Evolutionary conservation across 192 early-diverging fungal genomes (phyloP).

Genomic region (Backusella sp.): DNA sequence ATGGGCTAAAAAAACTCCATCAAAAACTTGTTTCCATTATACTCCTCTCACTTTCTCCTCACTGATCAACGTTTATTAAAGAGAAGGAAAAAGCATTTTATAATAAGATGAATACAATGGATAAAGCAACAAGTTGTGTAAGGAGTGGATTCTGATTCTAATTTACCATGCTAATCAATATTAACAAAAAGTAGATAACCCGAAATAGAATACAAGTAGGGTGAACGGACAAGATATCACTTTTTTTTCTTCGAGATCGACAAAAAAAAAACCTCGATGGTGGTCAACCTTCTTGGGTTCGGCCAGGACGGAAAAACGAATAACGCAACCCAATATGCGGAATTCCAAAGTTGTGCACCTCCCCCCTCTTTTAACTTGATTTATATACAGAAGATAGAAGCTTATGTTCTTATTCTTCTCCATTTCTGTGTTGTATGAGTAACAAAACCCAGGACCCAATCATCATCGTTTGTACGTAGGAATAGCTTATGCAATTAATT

Average conservation of each 20-base stretch:
- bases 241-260: background rate
- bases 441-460: background rate
- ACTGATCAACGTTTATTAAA: background rate
- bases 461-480: background rate
- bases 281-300: no score
- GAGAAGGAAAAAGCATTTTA: background rate
- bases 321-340: background rate
- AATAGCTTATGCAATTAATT: background rate
- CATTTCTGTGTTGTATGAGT: background rate
- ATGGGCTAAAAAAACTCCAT: background rate
- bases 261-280: background rate
- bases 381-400: background rate
- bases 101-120: no score
- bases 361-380: background rate
- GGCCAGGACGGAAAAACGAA: background rate
- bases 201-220: background rate
- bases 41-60: background rate
- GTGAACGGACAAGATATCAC: background rate
- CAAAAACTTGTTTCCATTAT: background rate
- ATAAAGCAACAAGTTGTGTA: background rate
- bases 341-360: background rate
- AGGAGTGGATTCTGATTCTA: background rate
- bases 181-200: background rate
- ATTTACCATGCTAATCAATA: background rate
- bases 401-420: background rate